These are phyloP conservation scores for Macroventuria anomochaeta DNA, from an alignment of 2,329 filamentous ascomycete genomes.

Conservation along the genomic window DNA sequence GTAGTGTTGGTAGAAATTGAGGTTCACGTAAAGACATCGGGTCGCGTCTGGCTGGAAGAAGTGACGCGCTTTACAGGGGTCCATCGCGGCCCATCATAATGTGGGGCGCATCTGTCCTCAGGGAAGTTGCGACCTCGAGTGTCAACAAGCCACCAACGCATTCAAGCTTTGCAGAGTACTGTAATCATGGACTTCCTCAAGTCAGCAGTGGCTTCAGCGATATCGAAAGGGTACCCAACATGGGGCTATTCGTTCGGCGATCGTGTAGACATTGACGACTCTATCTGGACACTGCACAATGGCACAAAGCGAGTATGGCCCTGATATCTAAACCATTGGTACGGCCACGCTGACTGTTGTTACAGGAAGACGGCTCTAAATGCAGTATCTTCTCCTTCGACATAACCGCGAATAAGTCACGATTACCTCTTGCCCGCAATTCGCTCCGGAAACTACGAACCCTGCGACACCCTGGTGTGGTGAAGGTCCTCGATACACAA, in stretches of 20 bases:
- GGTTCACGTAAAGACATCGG: not conserved
- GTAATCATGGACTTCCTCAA: slow-evolving; percentile 91
- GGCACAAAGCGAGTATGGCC: slow-evolving; percentile 80
- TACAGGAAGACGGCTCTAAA: slow-evolving; percentile 86
- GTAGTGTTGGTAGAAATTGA: not conserved
- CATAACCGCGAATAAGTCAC: slow-evolving; percentile 77
- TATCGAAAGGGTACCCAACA: slow-evolving; percentile 83
- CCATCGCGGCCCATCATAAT: not conserved
- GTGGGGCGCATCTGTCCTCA: slow-evolving; percentile 31
- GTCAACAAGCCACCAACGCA: slow-evolving; percentile 7
- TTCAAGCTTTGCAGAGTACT: not conserved
- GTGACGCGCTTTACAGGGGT: slow-evolving; percentile 21
- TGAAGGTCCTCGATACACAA: slow-evolving; percentile 92
- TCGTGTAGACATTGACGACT: slow-evolving; percentile 87
- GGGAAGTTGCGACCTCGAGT: slow-evolving; percentile 9
- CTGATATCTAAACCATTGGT: slow-evolving; percentile 19
- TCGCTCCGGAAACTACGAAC: slow-evolving; percentile 93
- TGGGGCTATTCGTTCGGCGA: slow-evolving; percentile 95
- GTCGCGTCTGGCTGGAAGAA: not conserved
- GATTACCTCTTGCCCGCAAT: slow-evolving; percentile 87
- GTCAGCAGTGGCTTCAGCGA: slow-evolving; percentile 94
- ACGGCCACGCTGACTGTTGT: slow-evolving; percentile 29
- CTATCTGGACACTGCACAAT: slow-evolving; percentile 96
- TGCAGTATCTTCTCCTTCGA: slow-evolving; percentile 99
- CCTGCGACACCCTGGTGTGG: slow-evolving; percentile 89